A percentile compares a stretch with the other conserved stretches of the same genome.
phyloP scores from a whole-genome alignment of 2,329 filamentous ascomycete species.

The Coniella vitis region DNA sequence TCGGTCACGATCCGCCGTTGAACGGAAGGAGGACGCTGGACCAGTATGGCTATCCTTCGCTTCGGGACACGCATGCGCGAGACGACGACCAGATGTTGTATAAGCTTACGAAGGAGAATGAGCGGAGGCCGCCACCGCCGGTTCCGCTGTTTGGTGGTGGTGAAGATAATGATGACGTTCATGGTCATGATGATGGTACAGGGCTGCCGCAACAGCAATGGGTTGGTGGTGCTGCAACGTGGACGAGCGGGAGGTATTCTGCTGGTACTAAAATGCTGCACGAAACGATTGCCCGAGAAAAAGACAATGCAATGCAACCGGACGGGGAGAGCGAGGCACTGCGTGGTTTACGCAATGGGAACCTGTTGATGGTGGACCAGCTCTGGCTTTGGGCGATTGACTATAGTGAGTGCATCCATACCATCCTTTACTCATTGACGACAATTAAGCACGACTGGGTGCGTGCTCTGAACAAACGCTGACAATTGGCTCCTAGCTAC shows the following conservation, averaged over 20 bases:
- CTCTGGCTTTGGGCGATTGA: constrained; percentile 56
- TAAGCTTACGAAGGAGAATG: constrained; percentile 49
- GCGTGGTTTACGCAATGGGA: constrained; percentile 35
- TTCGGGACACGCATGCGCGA: constrained; percentile 51
- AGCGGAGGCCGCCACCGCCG: no score
- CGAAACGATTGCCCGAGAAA: constrained; percentile 10
- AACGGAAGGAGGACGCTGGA: constrained; percentile 57
- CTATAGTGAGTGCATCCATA: constrained; percentile 33
- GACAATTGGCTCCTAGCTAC: constrained; percentile 31
- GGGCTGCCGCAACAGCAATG: no score
- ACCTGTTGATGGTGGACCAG: constrained; percentile 61
- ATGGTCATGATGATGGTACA: no score
- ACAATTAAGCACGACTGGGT: no score
- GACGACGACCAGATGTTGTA: constrained; percentile 64
- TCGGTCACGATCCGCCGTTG: constrained; percentile 53
- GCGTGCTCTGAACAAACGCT: no score
- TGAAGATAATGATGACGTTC: no score
- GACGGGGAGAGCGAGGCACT: constrained; percentile 22
- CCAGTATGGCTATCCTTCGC: constrained; percentile 56
- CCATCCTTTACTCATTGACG: no score
- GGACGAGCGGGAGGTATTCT: constrained; percentile 11
- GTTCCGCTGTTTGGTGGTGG: no score
- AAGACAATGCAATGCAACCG: constrained; percentile 1
- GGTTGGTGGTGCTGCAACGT: no score
- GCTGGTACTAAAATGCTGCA: constrained; percentile 11